phyloP scores from a whole-genome alignment of 257 asterid genomes.

The Hygrophila difformis region DNA sequence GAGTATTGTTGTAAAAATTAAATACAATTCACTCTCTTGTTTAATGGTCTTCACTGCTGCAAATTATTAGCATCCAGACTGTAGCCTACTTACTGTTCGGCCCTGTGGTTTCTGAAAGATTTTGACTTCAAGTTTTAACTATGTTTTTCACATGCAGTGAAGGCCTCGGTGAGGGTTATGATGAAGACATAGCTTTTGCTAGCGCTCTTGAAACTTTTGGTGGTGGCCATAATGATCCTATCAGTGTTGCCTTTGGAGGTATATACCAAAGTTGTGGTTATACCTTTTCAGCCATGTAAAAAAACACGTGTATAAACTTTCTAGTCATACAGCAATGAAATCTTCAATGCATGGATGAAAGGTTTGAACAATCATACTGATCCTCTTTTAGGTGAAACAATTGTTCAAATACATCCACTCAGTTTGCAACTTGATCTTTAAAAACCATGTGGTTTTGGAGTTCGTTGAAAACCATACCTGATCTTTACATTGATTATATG shows the following conservation, averaged over 20 bases:
- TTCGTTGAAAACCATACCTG: neutral
- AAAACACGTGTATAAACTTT: neutral
- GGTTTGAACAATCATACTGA: neutral
- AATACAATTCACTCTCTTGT: too few relatives aligned
- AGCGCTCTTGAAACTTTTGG: slow-evolving; percentile 92
- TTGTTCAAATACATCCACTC: neutral
- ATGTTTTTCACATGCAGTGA: slow-evolving; percentile 50
- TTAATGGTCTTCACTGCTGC: too few relatives aligned
- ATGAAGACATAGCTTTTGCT: slow-evolving; percentile 96
- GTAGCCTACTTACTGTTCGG: neutral
- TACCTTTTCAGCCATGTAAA: neutral
- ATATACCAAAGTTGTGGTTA: neutral
- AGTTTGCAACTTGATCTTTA: neutral
- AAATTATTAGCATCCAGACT: too few relatives aligned
- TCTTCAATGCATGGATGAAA: neutral
- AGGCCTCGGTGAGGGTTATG: slow-evolving; percentile 99
- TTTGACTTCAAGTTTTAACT: neutral
- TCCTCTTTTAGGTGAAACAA: neutral
- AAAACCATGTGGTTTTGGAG: neutral
- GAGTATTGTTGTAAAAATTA: too few relatives aligned
- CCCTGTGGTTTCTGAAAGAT: neutral
- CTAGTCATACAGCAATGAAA: neutral
- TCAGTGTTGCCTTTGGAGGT: slow-evolving; percentile 99
- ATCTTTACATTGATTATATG: neutral
- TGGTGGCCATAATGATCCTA: slow-evolving; percentile 99